Conservation (phyloP, 2,329 filamentous ascomycete genomes). For the Penicillium rolfsii region DNA sequence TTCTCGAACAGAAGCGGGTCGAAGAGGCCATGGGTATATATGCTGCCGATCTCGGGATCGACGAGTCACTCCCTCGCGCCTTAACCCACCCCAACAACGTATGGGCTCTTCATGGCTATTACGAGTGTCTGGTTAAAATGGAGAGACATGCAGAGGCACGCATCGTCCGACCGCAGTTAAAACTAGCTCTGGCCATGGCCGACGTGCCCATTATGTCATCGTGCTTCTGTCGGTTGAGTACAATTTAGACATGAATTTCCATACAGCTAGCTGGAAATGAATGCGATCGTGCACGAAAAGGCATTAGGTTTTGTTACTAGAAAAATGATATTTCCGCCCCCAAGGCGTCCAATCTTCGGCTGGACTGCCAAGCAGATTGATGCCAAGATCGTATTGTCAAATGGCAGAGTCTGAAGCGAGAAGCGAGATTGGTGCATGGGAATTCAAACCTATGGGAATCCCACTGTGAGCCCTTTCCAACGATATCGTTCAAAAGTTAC, state of each 20-base stretch:
- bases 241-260: neutral
- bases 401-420: neutral
- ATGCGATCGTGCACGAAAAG: neutral
- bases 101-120: slow-evolving; percentile 73
- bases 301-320: neutral
- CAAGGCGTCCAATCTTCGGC: neutral
- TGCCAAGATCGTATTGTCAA: neutral
- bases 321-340: neutral
- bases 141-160: slow-evolving; percentile 53
- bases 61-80: slow-evolving; percentile 63
- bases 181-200: slow-evolving; percentile 56
- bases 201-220: slow-evolving; percentile 64
- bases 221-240: slow-evolving; percentile 57
- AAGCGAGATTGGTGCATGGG: no score
- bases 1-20: slow-evolving; percentile 66
- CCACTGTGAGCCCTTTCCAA: neutral
- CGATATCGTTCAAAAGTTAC: neutral
- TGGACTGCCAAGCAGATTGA: neutral
- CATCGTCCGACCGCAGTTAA: slow-evolving; percentile 54
- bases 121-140: slow-evolving; percentile 67
- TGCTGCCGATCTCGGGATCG: slow-evolving; percentile 63
- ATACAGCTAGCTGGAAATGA: neutral
- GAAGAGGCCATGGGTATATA: slow-evolving; percentile 62
- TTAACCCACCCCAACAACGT: slow-evolving; percentile 72
- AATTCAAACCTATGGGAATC: neutral